Base-by-base conservation (phyloP, 495 filamentous ascomycete genomes). In the Chaetomium cochliodes region DNA sequence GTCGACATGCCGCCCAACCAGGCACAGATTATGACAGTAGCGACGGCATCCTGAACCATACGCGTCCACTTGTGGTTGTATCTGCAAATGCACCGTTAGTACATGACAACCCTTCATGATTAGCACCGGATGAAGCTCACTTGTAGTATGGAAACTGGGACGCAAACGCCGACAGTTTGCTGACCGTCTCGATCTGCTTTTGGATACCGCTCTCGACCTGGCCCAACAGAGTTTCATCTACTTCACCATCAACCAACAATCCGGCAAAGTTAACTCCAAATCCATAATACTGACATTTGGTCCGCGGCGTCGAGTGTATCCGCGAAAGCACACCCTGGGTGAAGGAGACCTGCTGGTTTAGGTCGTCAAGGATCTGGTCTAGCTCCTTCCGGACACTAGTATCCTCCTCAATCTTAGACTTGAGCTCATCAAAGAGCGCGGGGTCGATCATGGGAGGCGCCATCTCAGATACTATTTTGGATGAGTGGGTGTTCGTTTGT, bases 141-240 rank as follows among this genome's bases (percentile, higher is more conserved):
- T 96, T 97, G 86, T 97, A 98, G 78, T 97, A 98, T 0, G 94
- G 93, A 70, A 93, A 87, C 68, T 88, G 79, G 46, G 92, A 91
- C 8, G 92, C 89, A 56, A 91, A 84, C 50, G 78, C 74, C 52
- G 86, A 83, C 53, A 98, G 85, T 60, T 85, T 83, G 23, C 70
- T 65, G 26, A 92, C 78, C 28, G 78, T 81, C 18, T 80, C 74
- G 41, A 85, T 74, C 69, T 88, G 81, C 26, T 85, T 75, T 60
- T 77, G 72, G 76, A 92, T 86, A 62, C 80, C 78, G 37, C 76
- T 72, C 65, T 86, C 79, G 7, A 86, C 80, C 59, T 85, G 78
- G 41, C 78, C 69, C 25, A 87, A 67, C 46, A 92, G 74, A 18
- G 63, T 49, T 30, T 64, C 44, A 20, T 72, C 70, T 70, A 58